Conservation (phyloP, 257 asterid genomes). For the Scutellaria minor region DNA sequence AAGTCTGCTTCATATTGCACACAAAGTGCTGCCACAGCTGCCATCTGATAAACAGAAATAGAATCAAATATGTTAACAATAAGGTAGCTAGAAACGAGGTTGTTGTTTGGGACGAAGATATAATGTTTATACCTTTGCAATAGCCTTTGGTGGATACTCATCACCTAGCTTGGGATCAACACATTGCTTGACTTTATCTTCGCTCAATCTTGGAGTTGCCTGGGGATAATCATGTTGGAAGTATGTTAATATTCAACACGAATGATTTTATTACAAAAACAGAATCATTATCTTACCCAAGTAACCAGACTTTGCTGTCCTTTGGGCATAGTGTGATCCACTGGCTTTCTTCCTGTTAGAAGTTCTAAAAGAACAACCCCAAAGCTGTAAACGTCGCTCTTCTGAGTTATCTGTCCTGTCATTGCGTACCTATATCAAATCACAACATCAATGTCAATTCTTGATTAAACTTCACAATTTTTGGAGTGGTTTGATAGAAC, state of each 20-base stretch:
- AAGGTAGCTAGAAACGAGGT: background rate
- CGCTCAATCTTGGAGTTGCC: slow-evolving; percentile 98
- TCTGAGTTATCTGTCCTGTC: slow-evolving; percentile 96
- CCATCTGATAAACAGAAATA: slow-evolving; percentile 57
- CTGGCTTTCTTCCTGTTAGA: slow-evolving; percentile 91
- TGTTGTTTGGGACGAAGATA: no score
- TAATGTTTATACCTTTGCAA: slow-evolving; percentile 64
- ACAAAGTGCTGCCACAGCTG: slow-evolving; percentile 96
- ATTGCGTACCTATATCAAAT: slow-evolving; percentile 74
- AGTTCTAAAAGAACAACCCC: slow-evolving; percentile 95
- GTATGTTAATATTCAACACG: background rate
- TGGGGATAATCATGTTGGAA: slow-evolving; percentile 35
- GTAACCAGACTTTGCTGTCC: slow-evolving; percentile 97
- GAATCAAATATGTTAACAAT: background rate
- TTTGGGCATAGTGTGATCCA: slow-evolving; percentile 96
- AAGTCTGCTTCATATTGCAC: slow-evolving; percentile 96
- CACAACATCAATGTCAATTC: background rate
- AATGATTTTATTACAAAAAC: background rate
- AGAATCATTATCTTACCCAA: slow-evolving; percentile 52
- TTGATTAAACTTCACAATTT: no score
- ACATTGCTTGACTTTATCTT: slow-evolving; percentile 96
- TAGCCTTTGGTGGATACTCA: slow-evolving; percentile 88
- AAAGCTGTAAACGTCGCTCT: slow-evolving; percentile 90
- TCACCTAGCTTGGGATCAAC: slow-evolving; percentile 90
- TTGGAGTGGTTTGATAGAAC: no score